A percentile compares a stretch with the other conserved stretches of the same genome.
phyloP scores from a whole-genome alignment of 331 rosid genomes.

The Dryas integrifolia region DNA sequence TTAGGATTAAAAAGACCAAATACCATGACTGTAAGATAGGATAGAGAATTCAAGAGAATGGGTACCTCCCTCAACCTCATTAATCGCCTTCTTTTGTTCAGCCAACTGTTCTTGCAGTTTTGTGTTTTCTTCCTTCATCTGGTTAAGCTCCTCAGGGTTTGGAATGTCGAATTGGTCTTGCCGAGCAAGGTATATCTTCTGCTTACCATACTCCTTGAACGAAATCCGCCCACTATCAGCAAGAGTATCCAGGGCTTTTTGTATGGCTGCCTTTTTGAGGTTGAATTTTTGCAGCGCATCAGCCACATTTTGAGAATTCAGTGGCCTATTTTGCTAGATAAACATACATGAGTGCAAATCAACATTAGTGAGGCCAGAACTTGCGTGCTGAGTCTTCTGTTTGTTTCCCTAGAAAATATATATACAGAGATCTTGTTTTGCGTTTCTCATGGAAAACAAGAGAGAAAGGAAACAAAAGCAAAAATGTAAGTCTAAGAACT shows the following conservation, averaged over 20 bases:
- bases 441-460: neutral
- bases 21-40: neutral
- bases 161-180: constrained; percentile 85
- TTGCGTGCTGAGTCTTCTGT: neutral
- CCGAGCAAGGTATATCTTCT: constrained; percentile 89
- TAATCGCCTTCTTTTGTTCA: constrained; percentile 48
- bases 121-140: constrained; percentile 80
- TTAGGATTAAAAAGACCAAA: neutral
- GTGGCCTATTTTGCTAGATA: constrained; percentile 79
- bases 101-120: constrained; percentile 54
- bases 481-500: neutral
- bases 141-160: constrained; percentile 65
- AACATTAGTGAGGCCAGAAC: neutral
- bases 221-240: constrained; percentile 67
- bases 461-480: too few relatives aligned
- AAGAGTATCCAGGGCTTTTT: constrained; percentile 76
- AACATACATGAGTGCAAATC: neutral
- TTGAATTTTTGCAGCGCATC: constrained; percentile 85
- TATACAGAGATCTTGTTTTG: neutral
- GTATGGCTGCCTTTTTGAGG: constrained; percentile 74
- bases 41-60: neutral
- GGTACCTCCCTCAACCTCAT: constrained; percentile 77
- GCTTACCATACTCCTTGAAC: constrained; percentile 94
- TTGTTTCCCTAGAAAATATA: constrained; percentile 15
- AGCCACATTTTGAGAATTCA: constrained; percentile 80